Evolutionary conservation across 495 filamentous ascomycete species (phyloP), one percentile per base, ranked within the genome.

Genomic region (Talaromyces trachyspermus): DNA sequence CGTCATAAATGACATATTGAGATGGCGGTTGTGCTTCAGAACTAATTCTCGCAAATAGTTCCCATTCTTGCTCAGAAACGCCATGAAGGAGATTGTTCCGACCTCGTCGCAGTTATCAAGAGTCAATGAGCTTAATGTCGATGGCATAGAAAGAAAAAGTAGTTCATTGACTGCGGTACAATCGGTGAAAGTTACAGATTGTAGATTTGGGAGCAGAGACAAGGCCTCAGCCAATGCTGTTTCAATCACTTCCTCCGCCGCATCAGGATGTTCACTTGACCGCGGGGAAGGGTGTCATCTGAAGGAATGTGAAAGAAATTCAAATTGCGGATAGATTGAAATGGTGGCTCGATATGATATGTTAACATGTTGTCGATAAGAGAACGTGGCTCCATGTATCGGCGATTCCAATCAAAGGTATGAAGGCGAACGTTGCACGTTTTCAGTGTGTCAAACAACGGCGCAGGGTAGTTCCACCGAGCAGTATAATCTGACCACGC

Each of bases 381-480:
- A 23, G 67, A 52, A n/a, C 59, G 59, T 1, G 69, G 63, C 7
- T 76, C 70, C 50, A 76, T 71, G 37, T 85, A 69, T n/a, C 80
- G 75, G 26, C 76, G 63, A 53, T 85, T 90, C 88, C 89, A 95
- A 25, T 79, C 80, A 85, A 86, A 95, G 44, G 73, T 79, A 24
- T 65, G 70, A 23, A 95, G 75, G 27, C 58, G 58, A 9, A 73
- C 61, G 5, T 68, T 64, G 27, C 57, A 64, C 17, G 66, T 45
- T 5, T 66, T 59, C 24, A 88, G 65, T 1, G 76, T 68, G 0
- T 73, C 53, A 48, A 90, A 81, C 0, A 94, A 54, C 1, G 60
- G 49, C 4, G 72, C 58, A 24, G 83, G 76, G 54, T 88, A 88
- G 11, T 54, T 63, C 80, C 81, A 89, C 2, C 43, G 48, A 1